Conservation (phyloP, 1,284 basidiomycete species). For the Xerocomus minutiporus region DNA sequence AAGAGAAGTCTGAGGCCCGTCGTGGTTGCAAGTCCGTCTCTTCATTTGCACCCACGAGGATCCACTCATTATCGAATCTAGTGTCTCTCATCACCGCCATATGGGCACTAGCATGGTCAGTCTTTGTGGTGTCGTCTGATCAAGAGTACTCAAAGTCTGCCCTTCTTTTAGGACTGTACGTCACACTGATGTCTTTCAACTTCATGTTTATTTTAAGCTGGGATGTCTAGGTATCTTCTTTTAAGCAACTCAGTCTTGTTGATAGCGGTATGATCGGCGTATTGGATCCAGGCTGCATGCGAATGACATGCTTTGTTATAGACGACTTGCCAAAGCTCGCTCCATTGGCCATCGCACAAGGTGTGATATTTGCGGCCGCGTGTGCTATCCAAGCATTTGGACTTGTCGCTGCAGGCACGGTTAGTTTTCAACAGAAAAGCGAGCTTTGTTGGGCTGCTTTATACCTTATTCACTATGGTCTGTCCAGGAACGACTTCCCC, state of each 20-base stretch:
- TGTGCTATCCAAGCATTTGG: conserved; percentile 58
- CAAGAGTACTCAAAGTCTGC: not conserved
- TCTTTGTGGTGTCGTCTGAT: conserved; percentile 4
- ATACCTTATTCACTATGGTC: not conserved
- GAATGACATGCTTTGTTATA: conserved; percentile 20
- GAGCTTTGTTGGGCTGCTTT: not conserved
- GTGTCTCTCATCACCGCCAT: conserved; percentile 47
- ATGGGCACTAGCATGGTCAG: conserved; percentile 62
- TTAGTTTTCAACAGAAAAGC: conserved; percentile 35
- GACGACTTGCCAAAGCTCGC: conserved; percentile 49
- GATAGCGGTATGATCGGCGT: conserved; percentile 38
- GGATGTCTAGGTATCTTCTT: conserved; percentile 49
- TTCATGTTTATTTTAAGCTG: not conserved
- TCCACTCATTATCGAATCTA: conserved; percentile 19
- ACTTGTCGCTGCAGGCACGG: conserved; percentile 48
- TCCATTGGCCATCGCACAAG: conserved; percentile 57
- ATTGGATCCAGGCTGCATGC: conserved; percentile 7
- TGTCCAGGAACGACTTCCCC: conserved; percentile 51
- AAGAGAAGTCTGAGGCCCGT: conserved; percentile 53
- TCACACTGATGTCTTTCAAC: not conserved
- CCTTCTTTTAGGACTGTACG: conserved; percentile 46
- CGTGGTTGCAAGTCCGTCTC: conserved; percentile 49
- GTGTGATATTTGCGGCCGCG: conserved; percentile 48
- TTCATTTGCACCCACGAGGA: conserved; percentile 13
- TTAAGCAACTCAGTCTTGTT: conserved; percentile 50